Conservation (phyloP, 495 filamentous ascomycete genomes). For the Gamarada debralockiae region DNA sequence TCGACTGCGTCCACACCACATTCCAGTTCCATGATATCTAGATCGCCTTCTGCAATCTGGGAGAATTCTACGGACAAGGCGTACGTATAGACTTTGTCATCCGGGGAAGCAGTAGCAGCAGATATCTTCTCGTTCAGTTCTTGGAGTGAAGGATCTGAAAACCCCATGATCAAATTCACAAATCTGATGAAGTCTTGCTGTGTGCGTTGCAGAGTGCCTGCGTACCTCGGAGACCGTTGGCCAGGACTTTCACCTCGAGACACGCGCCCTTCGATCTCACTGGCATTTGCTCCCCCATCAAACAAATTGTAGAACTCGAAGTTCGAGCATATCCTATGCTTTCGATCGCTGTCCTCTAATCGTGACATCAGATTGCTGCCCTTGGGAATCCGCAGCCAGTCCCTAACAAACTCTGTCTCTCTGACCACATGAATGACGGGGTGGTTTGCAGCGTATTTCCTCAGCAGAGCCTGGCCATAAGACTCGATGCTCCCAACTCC, state of each 20-base stretch:
- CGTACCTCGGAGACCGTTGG: slow-evolving; percentile 31
- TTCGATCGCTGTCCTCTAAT: slow-evolving; percentile 41
- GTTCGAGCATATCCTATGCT: slow-evolving; percentile 63
- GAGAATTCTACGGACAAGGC: slow-evolving; percentile 59
- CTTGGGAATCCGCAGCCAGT: slow-evolving; percentile 54
- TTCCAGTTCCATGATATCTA: slow-evolving; percentile 60
- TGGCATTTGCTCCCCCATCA: slow-evolving; percentile 31
- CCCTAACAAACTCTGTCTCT: slow-evolving; percentile 60
- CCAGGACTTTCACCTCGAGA: slow-evolving; percentile 1
- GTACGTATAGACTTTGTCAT: slow-evolving; percentile 59
- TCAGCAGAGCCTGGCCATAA: slow-evolving; percentile 54
- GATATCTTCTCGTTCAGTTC: slow-evolving; percentile 62
- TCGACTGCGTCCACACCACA: slow-evolving; percentile 67
- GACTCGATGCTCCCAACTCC: slow-evolving; percentile 40
- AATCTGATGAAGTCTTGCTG: slow-evolving; percentile 71
- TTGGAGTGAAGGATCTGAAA: slow-evolving; percentile 46
- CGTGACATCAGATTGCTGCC: slow-evolving; percentile 41
- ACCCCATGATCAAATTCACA: slow-evolving; percentile 57
- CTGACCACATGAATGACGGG: slow-evolving; percentile 70
- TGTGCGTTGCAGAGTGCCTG: slow-evolving; percentile 63
- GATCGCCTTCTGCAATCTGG: slow-evolving; percentile 39
- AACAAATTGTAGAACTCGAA: slow-evolving; percentile 73
- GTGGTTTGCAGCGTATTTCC: slow-evolving; percentile 53
- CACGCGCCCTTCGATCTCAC: slow-evolving; percentile 19
- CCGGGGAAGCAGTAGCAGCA: slow-evolving; percentile 57